Base-by-base conservation (phyloP, 2,329 filamentous ascomycete species). In the Cercospora nicotianae region DNA sequence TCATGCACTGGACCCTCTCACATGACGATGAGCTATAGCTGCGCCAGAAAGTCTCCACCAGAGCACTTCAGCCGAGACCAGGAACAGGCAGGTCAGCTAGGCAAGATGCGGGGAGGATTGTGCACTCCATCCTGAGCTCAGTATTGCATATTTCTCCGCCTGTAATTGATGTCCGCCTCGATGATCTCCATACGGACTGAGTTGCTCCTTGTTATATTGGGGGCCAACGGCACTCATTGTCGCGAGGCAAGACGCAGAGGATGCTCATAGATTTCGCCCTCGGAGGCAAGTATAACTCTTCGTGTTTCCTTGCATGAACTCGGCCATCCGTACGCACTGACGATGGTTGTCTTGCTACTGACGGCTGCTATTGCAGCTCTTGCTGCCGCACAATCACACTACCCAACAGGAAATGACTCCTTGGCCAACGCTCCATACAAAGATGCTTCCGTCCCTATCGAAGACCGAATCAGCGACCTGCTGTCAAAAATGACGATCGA, bases 401-500 rank as follows among this genome's bases (percentile, higher is more conserved):
- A 63, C 51, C 55, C 20, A 36, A 57, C 58, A 23, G 67, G 65
- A 30, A 72, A 71, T 33, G 64, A 60, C 13, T 72, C 74, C 16
- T 64, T 76, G 16, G 81, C 69, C 77, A 81, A 69, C 28, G 81
- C 83, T 2, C 71, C 71, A 5, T 75, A 70, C 86, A 51, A 90
- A 76, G 82, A 92, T 75, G 80, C 89, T 5, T 82, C 82, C 65
- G 86, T 88, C 5, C 80, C 87, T 7, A 81, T 92, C 13, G 87
- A 91, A 62, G 86, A 85, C 60, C 84, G 91, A 67, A 86, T 93
- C 10, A 77, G 85, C 9, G 90, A 93, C 76, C 83, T 93, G 5
- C 79, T 93, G 63, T 85, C 86, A 12, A 86, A 88, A 26, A 93
- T 93, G 91, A 91, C 89, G 0, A 85, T 91, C 64, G 84, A 90